A percentile compares a stretch with the other conserved stretches of the same genome.
Evolutionary conservation across 805 yeast genomes (phyloP).

Genomic region (Kazachstania psychrophila): DNA sequence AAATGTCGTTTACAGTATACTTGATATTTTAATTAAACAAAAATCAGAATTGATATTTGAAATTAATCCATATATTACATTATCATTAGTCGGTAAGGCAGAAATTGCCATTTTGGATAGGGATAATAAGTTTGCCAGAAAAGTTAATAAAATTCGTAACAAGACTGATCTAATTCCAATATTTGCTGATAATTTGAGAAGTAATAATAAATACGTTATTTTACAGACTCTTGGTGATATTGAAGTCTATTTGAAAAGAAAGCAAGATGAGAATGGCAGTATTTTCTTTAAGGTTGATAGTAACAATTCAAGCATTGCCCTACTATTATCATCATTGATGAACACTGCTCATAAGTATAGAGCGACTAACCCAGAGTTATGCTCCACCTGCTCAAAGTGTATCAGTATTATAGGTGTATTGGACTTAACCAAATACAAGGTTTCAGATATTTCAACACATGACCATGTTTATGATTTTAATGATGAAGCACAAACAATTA

Average conservation of each 20-base stretch:
- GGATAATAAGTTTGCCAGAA: conserved; percentile 42
- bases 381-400: conserved; percentile 56
- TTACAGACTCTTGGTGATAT: conserved; percentile 63
- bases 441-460: conserved; percentile 25
- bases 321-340: conserved; percentile 43
- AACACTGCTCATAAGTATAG: conserved; percentile 51
- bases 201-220: conserved; percentile 46
- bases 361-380: conserved; percentile 37
- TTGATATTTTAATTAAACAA: conserved; percentile 29
- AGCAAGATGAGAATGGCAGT: conserved; percentile 38
- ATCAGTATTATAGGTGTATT: conserved; percentile 70
- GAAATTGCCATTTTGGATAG: conserved; percentile 43
- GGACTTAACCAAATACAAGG: conserved; percentile 51
- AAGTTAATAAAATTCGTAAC: conserved; percentile 27
- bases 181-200: conserved; percentile 21
- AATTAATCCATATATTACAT: conserved; percentile 41
- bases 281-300: conserved; percentile 31
- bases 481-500: conserved; percentile 50
- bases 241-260: conserved; percentile 40
- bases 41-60: conserved; percentile 13
- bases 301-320: conserved; percentile 30
- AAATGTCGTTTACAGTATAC: conserved; percentile 41
- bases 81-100: conserved; percentile 58
- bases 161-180: conserved; percentile 20
- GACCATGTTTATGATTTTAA: conserved; percentile 54